Percentiles rank a stretch among this genome's conserved stretches.
Evolutionary conservation across 805 yeast genomes (phyloP).

Genomic region (Hanseniaspora jakobsenii): DNA sequence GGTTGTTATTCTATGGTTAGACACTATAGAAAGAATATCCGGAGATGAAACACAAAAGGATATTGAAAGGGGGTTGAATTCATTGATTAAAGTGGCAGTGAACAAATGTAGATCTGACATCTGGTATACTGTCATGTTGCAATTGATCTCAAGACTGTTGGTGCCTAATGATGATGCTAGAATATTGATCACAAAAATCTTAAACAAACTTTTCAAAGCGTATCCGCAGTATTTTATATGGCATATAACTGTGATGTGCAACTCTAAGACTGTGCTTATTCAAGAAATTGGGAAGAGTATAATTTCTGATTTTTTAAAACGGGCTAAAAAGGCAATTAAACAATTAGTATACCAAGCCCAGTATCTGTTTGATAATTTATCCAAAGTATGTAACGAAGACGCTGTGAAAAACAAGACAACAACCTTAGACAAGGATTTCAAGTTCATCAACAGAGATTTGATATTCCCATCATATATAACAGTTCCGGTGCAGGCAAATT

Average conservation of each 20-base stretch:
- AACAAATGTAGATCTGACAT: constrained; percentile 39
- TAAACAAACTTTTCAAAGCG: constrained; percentile 42
- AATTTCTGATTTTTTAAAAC: constrained; percentile 37
- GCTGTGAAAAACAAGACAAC: constrained; percentile 13
- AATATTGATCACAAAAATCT: constrained; percentile 43
- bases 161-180: constrained; percentile 50
- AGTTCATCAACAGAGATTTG: constrained; percentile 8
- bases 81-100: constrained; percentile 36
- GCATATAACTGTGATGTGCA: constrained; percentile 49
- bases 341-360: neutral
- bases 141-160: constrained; percentile 64
- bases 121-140: constrained; percentile 82
- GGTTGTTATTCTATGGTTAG: constrained; percentile 83
- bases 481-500: constrained; percentile 60
- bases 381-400: constrained; percentile 16
- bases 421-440: constrained; percentile 11
- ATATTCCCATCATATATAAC: constrained; percentile 44
- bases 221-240: constrained; percentile 84
- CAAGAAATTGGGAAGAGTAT: constrained; percentile 33
- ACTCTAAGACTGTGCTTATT: constrained; percentile 34
- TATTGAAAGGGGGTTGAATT: constrained; percentile 37
- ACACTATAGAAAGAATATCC: constrained; percentile 35
- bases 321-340: constrained; percentile 1
- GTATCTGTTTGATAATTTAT: constrained; percentile 7
- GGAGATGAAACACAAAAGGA: constrained; percentile 20